phyloP scores from a whole-genome alignment of 495 filamentous ascomycete genomes.

The Tuber calosporum region DNA sequence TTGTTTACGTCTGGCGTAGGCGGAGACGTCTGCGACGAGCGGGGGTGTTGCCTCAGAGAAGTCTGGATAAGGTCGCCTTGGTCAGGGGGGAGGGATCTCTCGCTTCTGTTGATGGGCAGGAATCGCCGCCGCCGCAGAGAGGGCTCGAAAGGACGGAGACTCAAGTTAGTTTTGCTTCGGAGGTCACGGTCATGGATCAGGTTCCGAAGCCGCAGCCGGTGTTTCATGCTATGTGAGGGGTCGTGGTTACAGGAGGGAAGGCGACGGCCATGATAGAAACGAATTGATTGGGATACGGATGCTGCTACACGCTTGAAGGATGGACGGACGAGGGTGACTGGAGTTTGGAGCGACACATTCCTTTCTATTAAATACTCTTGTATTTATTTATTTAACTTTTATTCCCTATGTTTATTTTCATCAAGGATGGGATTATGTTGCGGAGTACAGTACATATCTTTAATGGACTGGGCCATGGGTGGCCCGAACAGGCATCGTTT shows the following conservation, averaged over 20 bases:
- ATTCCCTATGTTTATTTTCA: not conserved
- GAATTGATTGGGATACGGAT: not conserved
- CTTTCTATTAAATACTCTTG: not conserved
- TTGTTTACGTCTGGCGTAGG: conserved; percentile 25
- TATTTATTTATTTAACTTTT: not conserved
- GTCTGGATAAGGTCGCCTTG: not conserved
- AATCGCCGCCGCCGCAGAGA: not conserved
- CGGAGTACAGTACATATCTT: not conserved
- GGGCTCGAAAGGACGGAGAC: not conserved
- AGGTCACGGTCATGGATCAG: not conserved
- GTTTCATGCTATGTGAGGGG: not conserved
- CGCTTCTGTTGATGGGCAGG: not conserved
- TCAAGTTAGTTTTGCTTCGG: not conserved
- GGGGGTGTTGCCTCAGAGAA: not conserved
- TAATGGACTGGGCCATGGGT: not conserved
- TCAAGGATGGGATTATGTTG: not conserved
- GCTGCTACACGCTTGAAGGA: not conserved
- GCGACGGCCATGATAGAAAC: not conserved
- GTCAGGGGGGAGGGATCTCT: not conserved
- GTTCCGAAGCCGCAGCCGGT: not conserved
- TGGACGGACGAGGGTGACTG: not conserved
- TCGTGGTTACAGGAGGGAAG: not conserved
- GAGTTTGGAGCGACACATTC: not conserved
- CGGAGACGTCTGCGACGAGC: conserved; percentile 20
- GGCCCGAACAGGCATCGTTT: not conserved